Percentiles rank a stretch among this genome's conserved stretches.
Evolutionary conservation across 495 filamentous ascomycete genomes (phyloP).

Genomic region (Delitschia confertaspora): DNA sequence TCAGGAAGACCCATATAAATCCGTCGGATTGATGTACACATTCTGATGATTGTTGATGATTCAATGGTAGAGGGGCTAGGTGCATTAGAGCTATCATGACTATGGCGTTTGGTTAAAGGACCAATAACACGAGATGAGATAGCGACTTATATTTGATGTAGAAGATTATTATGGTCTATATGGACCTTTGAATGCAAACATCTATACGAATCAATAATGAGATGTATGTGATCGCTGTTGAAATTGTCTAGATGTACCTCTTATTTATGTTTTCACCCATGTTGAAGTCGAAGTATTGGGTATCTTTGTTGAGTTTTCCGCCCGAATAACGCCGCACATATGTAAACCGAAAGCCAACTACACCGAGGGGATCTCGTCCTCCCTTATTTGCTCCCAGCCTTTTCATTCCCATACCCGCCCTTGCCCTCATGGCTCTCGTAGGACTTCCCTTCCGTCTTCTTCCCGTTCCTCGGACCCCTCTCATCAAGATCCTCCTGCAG

Average conservation of each 20-base stretch:
- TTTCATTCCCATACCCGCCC: constrained; percentile 78
- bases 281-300: not conserved
- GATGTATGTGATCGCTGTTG: not conserved
- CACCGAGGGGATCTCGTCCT: too few relatives aligned
- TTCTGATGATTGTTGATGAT: not conserved
- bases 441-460: constrained; percentile 29
- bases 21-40: constrained; percentile 20
- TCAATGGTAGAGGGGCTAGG: not conserved
- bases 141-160: not conserved
- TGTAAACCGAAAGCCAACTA: too few relatives aligned
- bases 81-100: not conserved
- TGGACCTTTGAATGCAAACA: not conserved
- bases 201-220: not conserved
- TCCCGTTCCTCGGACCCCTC: not conserved
- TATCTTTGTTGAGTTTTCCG: not conserved
- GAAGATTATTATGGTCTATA: not conserved
- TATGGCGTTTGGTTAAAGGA: not conserved
- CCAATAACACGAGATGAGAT: not conserved
- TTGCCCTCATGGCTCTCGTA: constrained; percentile 57
- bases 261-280: not conserved
- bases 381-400: too few relatives aligned
- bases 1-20: constrained; percentile 24
- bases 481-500: constrained; percentile 41
- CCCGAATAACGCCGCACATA: not conserved
- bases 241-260: not conserved